Conservation (phyloP, 208 protist species). For the Leishmania tropica region DNA sequence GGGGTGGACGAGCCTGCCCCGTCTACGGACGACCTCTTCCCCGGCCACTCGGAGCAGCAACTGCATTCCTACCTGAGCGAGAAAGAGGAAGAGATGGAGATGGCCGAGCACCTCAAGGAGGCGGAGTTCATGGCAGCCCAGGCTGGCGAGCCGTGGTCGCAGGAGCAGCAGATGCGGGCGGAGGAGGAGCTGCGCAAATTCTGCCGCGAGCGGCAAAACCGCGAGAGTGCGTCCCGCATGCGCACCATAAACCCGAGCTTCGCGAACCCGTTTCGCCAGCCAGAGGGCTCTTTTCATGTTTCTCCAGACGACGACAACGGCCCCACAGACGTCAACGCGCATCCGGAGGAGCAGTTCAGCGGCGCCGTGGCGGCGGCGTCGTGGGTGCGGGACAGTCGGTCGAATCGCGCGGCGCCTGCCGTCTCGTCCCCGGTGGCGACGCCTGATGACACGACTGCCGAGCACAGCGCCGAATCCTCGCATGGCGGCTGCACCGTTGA, state of each 20-base stretch:
- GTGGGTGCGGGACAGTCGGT: conserved; percentile 22
- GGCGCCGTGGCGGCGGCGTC: conserved; percentile 28
- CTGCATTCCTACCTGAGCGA: conserved; percentile 35
- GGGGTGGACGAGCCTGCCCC: conserved; percentile 3
- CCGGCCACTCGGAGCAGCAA: conserved; percentile 16
- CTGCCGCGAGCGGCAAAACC: conserved; percentile 31
- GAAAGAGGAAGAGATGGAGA: conserved; percentile 50
- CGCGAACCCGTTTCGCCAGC: conserved; percentile 39
- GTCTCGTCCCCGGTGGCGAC: not conserved
- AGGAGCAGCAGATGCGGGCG: conserved; percentile 40
- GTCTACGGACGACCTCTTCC: conserved; percentile 11
- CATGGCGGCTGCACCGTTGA: not conserved
- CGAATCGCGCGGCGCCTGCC: not conserved
- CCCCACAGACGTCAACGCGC: not conserved
- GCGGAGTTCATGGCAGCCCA: conserved; percentile 16
- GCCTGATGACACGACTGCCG: not conserved
- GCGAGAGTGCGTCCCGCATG: conserved; percentile 33
- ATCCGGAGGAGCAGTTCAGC: not conserved
- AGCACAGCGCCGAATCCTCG: not conserved
- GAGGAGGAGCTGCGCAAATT: conserved; percentile 56
- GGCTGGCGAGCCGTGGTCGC: conserved; percentile 36
- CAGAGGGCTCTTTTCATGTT: not conserved
- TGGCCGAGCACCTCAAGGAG: conserved; percentile 49
- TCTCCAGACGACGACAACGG: not conserved
- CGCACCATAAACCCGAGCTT: conserved; percentile 38